Percentiles rank a stretch among this genome's conserved stretches.
Conservation (phyloP, 768 basidiomycete species). For the Hygrophorus russula region DNA sequence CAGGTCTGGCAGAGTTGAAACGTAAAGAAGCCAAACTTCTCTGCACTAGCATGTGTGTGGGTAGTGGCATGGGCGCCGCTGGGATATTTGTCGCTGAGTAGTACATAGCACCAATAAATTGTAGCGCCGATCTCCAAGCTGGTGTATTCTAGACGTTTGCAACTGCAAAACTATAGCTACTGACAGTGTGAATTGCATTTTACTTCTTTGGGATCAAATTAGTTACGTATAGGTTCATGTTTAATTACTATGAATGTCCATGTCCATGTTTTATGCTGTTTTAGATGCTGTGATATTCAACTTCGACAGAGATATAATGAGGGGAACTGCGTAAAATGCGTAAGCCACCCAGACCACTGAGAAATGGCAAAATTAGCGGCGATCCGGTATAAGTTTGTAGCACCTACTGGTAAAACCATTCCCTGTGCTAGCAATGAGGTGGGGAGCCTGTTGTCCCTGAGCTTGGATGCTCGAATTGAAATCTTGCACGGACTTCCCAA, state of each 20-base stretch:
- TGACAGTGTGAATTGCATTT: too few species aligned
- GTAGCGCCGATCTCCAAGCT: too few species aligned
- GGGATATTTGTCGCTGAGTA: slow-evolving; percentile 69
- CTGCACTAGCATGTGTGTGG: slow-evolving; percentile 71
- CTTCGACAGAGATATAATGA: slow-evolving; percentile 54
- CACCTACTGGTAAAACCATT: slow-evolving; percentile 69
- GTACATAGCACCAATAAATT: too few species aligned
- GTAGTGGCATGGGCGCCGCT: slow-evolving; percentile 86
- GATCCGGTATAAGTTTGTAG: background rate
- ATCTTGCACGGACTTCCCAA: slow-evolving; percentile 67
- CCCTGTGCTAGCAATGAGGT: slow-evolving; percentile 49
- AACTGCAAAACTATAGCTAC: too few species aligned
- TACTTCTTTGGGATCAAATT: too few species aligned
- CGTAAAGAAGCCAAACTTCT: slow-evolving; percentile 58
- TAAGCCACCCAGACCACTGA: slow-evolving; percentile 75
- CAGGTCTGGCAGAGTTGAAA: slow-evolving; percentile 75
- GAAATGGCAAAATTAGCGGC: background rate
- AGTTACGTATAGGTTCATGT: too few species aligned
- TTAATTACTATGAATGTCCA: slow-evolving; percentile 7
- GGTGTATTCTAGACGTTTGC: too few species aligned
- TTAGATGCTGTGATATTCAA: slow-evolving; percentile 10
- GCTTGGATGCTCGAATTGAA: slow-evolving; percentile 55
- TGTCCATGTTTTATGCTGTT: slow-evolving; percentile 6
- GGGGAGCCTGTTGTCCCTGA: slow-evolving; percentile 41
- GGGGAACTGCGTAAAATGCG: slow-evolving; percentile 60